A percentile compares a stretch with the other conserved stretches of the same genome.
phyloP scores from a whole-genome alignment of 306 rosid genomes.

The Cucurbita pepo region DNA sequence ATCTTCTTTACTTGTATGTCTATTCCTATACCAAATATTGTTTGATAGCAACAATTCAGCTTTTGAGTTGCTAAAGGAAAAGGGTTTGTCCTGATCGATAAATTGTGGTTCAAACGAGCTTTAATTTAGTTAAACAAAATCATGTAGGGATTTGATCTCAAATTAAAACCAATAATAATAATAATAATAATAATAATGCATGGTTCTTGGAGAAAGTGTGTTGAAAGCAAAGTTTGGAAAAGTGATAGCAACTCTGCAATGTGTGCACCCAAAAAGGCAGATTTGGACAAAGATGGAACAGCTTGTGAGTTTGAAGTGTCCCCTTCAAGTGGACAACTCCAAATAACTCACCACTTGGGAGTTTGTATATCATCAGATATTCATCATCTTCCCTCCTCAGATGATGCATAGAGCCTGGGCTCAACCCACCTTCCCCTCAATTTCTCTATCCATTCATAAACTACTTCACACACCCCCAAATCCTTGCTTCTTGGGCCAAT shows the following conservation, averaged over 20 bases:
- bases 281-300: background rate
- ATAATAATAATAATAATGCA: background rate
- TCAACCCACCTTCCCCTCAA: background rate
- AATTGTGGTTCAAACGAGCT: background rate
- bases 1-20: background rate
- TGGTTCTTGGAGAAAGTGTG: conserved; percentile 2
- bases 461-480: background rate
- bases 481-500: background rate
- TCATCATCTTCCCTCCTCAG: background rate
- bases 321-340: background rate
- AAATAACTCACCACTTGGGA: background rate
- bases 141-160: background rate
- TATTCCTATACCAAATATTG: background rate
- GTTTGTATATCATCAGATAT: background rate
- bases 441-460: background rate
- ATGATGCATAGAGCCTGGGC: background rate
- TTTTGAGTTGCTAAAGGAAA: background rate
- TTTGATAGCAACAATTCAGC: background rate
- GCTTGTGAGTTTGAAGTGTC: background rate
- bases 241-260: conserved; percentile 10
- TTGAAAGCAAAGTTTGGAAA: background rate
- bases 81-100: background rate
- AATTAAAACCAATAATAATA: background rate
- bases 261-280: conserved; percentile 13
- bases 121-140: background rate